A percentile compares a stretch with the other conserved stretches of the same genome.
These are phyloP conservation scores for Trametes sanguinea DNA, from an alignment of 768 basidiomycete genomes.

Conservation along the genomic window DNA sequence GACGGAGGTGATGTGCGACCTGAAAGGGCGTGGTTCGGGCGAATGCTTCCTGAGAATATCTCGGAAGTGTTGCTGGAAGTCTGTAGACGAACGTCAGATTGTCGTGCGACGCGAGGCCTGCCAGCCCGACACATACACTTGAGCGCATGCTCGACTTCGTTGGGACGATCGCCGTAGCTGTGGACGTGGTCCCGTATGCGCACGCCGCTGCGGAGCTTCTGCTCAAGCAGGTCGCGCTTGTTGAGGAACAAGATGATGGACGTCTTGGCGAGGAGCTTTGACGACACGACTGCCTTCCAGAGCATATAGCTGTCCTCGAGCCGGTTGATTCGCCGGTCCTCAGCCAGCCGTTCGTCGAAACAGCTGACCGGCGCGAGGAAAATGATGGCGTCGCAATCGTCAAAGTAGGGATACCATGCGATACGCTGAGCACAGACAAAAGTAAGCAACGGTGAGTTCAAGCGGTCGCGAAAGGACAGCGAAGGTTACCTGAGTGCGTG, in stretches of 20 bases:
- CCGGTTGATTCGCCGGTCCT: slow-evolving; percentile 72
- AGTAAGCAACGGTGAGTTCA: neutral
- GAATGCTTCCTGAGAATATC: slow-evolving; percentile 67
- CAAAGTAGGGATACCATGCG: slow-evolving; percentile 83
- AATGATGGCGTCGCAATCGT: slow-evolving; percentile 84
- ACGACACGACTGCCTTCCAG: slow-evolving; percentile 34
- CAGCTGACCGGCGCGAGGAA: slow-evolving; percentile 81
- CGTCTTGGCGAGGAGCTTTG: slow-evolving; percentile 33
- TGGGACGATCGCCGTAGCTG: slow-evolving; percentile 72
- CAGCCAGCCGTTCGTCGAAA: slow-evolving; percentile 79
- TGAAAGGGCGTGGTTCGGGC: slow-evolving; percentile 65
- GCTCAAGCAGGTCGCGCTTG: slow-evolving; percentile 68
- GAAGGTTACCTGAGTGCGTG: slow-evolving; percentile 59
- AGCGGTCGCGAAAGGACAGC: too few species aligned
- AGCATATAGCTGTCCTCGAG: slow-evolving; percentile 42
- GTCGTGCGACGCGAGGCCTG: too few species aligned
- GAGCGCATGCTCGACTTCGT: slow-evolving; percentile 67
- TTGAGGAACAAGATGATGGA: slow-evolving; percentile 45
- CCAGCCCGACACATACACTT: slow-evolving; percentile 51
- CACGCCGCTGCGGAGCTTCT: slow-evolving; percentile 69
- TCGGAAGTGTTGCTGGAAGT: slow-evolving; percentile 80
- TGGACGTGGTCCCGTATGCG: slow-evolving; percentile 68
- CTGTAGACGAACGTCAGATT: slow-evolving; percentile 39
- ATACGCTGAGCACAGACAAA: slow-evolving; percentile 33
- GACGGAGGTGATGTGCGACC: slow-evolving; percentile 74